Evolutionary conservation across 2,329 filamentous ascomycete species (phyloP).

Genomic region (Talaromyces albobiverticillius): DNA sequence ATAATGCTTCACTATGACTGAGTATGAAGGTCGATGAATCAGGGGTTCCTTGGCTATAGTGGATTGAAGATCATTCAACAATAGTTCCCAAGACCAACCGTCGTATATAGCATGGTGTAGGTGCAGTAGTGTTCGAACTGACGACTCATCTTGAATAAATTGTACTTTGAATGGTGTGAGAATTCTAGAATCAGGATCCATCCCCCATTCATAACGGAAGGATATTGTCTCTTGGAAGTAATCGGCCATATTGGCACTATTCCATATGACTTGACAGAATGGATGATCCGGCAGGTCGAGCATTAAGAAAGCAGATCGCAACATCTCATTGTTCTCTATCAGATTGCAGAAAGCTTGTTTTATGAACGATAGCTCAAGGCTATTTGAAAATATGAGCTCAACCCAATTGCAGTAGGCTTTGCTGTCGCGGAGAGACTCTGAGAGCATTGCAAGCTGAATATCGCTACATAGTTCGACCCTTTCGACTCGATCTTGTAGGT

Average conservation of each 20-base stretch:
- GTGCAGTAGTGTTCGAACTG: constrained; percentile 46
- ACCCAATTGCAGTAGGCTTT: constrained; percentile 76
- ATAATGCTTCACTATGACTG: constrained; percentile 55
- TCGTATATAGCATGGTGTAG: constrained; percentile 86
- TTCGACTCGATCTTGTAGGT: constrained; percentile 23
- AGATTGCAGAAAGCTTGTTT: constrained; percentile 51
- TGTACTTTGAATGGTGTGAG: constrained; percentile 64
- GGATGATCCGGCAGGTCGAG: constrained; percentile 41
- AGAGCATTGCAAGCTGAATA: constrained; percentile 76
- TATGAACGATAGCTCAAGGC: constrained; percentile 40
- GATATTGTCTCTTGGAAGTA: constrained; percentile 45
- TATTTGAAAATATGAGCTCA: constrained; percentile 56
- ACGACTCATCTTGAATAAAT: constrained; percentile 34
- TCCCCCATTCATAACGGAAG: constrained; percentile 39
- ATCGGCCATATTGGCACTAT: constrained; percentile 36
- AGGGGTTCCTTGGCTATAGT: constrained; percentile 42
- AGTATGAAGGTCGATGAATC: constrained; percentile 57
- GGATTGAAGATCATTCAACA: constrained; percentile 63
- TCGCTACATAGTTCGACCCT: constrained; percentile 63
- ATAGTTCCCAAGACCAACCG: constrained; percentile 83
- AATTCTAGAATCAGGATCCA: constrained; percentile 35
- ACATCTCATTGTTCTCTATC: constrained; percentile 58
- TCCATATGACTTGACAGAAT: constrained; percentile 66
- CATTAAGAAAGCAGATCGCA: constrained; percentile 72
- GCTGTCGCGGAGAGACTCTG: constrained; percentile 62